phyloP scores from a whole-genome alignment of 148 eudicot genomes.

The Rhododendron vialii region DNA sequence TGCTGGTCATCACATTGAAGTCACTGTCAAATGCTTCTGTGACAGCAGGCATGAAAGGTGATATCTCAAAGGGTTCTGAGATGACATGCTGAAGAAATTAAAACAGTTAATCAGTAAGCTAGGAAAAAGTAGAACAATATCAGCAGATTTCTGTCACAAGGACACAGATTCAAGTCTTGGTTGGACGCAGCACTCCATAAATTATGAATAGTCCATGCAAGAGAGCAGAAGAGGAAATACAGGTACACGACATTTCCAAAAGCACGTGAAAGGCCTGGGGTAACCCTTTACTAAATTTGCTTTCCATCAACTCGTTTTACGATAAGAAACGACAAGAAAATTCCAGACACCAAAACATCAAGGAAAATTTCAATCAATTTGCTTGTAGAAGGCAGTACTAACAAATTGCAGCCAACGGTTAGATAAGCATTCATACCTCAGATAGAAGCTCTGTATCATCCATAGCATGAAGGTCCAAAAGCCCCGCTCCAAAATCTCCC shows the following conservation, averaged over 20 bases:
- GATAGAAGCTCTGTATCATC: slow-evolving; percentile 98
- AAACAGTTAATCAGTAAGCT: background rate
- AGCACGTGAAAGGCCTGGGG: background rate
- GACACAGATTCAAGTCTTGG: background rate
- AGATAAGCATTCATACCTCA: slow-evolving; percentile 42
- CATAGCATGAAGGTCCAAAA: slow-evolving; percentile 95
- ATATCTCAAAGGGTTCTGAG: slow-evolving; percentile 87
- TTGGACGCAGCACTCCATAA: background rate
- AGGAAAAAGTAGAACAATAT: background rate
- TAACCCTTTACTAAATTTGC: background rate
- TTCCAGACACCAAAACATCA: background rate
- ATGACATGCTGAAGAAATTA: slow-evolving; percentile 64
- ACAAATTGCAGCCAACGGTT: background rate
- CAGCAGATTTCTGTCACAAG: background rate
- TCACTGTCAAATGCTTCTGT: slow-evolving; percentile 53
- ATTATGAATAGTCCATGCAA: background rate
- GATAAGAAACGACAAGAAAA: background rate
- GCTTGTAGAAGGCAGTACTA: background rate
- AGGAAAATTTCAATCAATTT: background rate
- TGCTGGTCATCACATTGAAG: slow-evolving; percentile 34
- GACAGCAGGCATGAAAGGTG: slow-evolving; percentile 74
- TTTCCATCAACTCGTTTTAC: background rate
- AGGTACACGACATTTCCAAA: background rate
- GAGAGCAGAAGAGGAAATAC: background rate
- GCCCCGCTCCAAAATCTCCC: slow-evolving; percentile 99